Percentiles rank a stretch among this genome's conserved stretches.
Evolutionary conservation across 2,329 filamentous ascomycete species (phyloP).

Genomic region (Penicillium sp.): DNA sequence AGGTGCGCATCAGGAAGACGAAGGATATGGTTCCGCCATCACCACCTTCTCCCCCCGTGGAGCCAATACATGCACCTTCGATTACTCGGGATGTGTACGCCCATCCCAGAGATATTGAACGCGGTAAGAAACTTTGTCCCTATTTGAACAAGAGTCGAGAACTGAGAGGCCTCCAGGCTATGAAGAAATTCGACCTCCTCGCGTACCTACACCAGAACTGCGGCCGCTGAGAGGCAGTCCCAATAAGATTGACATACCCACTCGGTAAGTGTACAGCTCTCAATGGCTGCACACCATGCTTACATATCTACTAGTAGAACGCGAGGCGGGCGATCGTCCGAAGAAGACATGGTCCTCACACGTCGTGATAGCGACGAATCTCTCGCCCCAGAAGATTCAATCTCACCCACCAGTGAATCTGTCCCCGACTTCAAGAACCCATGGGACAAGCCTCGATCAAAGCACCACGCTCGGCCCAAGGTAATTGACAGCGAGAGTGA

Average conservation of each 20-base stretch:
- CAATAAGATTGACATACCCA: constrained; percentile 59
- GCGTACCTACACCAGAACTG: constrained; percentile 30
- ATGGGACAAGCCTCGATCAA: constrained; percentile 10
- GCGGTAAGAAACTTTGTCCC: constrained; percentile 56
- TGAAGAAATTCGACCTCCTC: constrained; percentile 26
- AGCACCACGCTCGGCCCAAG: constrained; percentile 2
- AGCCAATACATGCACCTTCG: constrained; percentile 71
- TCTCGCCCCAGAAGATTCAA: constrained; percentile 23
- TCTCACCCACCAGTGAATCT: constrained; percentile 37
- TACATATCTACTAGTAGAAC: constrained; percentile 3
- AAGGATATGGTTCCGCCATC: constrained; percentile 36
- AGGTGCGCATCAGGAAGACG: constrained; percentile 22
- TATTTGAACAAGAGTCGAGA: not conserved
- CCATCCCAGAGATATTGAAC: constrained; percentile 82
- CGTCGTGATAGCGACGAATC: constrained; percentile 40
- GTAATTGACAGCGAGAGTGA: constrained; percentile 7
- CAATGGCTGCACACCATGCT: not conserved
- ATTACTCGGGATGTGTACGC: constrained; percentile 89
- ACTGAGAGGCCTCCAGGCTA: constrained; percentile 25
- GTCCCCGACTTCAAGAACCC: constrained; percentile 16
- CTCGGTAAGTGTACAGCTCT: constrained; percentile 44
- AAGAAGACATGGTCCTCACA: constrained; percentile 35
- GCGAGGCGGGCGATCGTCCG: constrained; percentile 27
- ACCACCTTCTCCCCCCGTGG: constrained; percentile 54
- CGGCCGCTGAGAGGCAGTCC: constrained; percentile 38